Conservation (phyloP, 1,284 basidiomycete genomes). For the Ceratobasidium sp. region DNA sequence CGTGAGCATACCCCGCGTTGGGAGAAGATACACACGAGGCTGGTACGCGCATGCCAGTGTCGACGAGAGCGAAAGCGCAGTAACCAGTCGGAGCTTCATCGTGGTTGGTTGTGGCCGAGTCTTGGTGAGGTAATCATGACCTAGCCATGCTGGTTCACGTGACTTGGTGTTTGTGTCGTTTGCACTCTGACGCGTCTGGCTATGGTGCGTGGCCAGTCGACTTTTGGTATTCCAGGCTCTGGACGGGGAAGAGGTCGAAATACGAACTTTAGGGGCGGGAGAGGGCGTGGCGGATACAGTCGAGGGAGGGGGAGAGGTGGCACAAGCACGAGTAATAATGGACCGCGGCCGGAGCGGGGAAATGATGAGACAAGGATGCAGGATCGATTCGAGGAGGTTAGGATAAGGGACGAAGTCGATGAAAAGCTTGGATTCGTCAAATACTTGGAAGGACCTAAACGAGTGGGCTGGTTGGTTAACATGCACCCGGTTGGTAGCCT, state of each 20-base stretch:
- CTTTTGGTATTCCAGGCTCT: conserved; percentile 48
- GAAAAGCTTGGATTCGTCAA: conserved; percentile 89
- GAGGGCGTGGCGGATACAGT: conserved; percentile 42
- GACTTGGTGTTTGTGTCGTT: conserved; percentile 30
- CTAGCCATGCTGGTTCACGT: conserved; percentile 16
- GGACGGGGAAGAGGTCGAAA: conserved; percentile 64
- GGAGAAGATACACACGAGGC: conserved; percentile 39
- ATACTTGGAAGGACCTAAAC: conserved; percentile 73
- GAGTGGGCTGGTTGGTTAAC: conserved; percentile 94
- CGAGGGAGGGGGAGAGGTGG: conserved; percentile 53
- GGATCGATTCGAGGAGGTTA: conserved; percentile 82
- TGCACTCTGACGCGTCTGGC: conserved; percentile 16
- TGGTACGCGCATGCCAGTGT: conserved; percentile 39
- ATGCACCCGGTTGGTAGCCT: conserved; percentile 88
- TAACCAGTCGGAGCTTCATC: conserved; percentile 39
- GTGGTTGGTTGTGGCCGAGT: conserved; percentile 34
- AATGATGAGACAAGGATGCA: conserved; percentile 85
- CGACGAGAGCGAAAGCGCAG: conserved; percentile 34
- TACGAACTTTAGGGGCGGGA: conserved; percentile 45
- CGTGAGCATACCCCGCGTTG: conserved; percentile 19
- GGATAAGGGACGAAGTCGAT: conserved; percentile 84
- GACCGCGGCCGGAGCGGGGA: conserved; percentile 68
- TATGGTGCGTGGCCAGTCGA: conserved; percentile 46
- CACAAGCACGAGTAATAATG: conserved; percentile 46
- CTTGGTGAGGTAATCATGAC: conserved; percentile 23